Evolutionary conservation across 352 stramenopile genomes (phyloP), one percentile per base, ranked within the genome.

Genomic region (Phytophthora sojae): DNA sequence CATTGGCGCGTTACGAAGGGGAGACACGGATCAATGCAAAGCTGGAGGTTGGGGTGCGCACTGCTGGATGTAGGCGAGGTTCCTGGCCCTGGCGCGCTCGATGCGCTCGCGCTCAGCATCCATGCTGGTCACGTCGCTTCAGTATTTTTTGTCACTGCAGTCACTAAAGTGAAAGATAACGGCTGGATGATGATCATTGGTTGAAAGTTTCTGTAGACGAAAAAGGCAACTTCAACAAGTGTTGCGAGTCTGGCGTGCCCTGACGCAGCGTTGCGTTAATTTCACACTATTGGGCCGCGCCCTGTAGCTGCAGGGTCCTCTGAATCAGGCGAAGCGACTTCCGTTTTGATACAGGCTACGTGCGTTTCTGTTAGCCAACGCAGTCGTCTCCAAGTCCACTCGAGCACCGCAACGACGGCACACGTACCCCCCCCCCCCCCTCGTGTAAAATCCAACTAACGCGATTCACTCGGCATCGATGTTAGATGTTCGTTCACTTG

Each of bases 51-150:
- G 59, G 3, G 29, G 5, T 4, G 19, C 71, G 8, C 62, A 87
- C 80, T 74, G 57, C n/a, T 78, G 81, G 32, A 96, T 89, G 63
- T 94, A 96, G 72, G 79, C 86, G 56, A 94, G 76, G 68, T 96
- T 96, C 73, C 85, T 86, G 52, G 75, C 75, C 6, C 81, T 78
- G 45, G 88, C 88, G 15, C 73, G 76, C 66, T 88, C 85, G 47
- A 96, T 80, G 47, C 88, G 88, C 56, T 78, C 76, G 14, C 65
- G 66, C 44, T 92, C 81, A 15, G 73, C 65, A 57, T 92, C 77
- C 80, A 92, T 89, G 45, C 45, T 52, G n/a, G n/a, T 52, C 45
- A 26, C 39, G 39, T 47, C 39, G 39, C 35, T 42, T 42, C 32
- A 39, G 7, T 8, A 39, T 15, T 4, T 12, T 42, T 21, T n/a